Evolutionary conservation across 2,329 filamentous ascomycete species (phyloP).

Genomic region (Leptographium lundbergii): DNA sequence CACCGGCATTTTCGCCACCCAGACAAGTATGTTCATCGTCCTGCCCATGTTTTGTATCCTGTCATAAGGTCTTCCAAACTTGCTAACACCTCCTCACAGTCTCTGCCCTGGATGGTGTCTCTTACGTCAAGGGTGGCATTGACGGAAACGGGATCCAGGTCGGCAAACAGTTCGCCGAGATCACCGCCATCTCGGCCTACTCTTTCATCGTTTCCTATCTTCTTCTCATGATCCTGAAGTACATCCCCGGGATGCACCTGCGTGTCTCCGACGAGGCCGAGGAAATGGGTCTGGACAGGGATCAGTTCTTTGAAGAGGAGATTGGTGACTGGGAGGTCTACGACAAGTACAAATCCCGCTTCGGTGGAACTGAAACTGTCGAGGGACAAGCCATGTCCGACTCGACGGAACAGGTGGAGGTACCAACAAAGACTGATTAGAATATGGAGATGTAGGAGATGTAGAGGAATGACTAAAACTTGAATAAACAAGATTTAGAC

Average conservation of each 20-base stretch:
- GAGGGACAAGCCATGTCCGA: background rate
- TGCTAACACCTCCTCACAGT: conserved; percentile 18
- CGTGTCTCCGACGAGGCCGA: conserved; percentile 43
- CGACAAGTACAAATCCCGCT: background rate
- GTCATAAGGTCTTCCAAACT: background rate
- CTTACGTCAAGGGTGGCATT: conserved; percentile 28
- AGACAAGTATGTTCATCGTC: conserved; percentile 15
- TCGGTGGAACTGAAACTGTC: background rate
- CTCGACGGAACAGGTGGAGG: background rate
- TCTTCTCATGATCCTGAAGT: conserved; percentile 42
- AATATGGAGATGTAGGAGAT: background rate
- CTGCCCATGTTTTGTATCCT: background rate
- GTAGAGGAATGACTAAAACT: background rate
- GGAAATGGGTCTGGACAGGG: conserved; percentile 36
- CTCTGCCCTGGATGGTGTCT: conserved; percentile 37
- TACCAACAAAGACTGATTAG: background rate
- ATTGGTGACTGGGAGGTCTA: conserved; percentile 13
- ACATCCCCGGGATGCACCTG: conserved; percentile 43
- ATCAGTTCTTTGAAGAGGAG: conserved; percentile 33
- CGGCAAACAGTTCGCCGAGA: conserved; percentile 43
- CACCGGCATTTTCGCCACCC: conserved; percentile 43
- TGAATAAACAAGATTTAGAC: too few species aligned
- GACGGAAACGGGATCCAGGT: conserved; percentile 42
- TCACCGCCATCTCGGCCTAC: conserved; percentile 40
- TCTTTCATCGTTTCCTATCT: conserved; percentile 39